Evolutionary conservation across 2,329 filamentous ascomycete species (phyloP).

Genomic region (Sclerotinia subarctica): DNA sequence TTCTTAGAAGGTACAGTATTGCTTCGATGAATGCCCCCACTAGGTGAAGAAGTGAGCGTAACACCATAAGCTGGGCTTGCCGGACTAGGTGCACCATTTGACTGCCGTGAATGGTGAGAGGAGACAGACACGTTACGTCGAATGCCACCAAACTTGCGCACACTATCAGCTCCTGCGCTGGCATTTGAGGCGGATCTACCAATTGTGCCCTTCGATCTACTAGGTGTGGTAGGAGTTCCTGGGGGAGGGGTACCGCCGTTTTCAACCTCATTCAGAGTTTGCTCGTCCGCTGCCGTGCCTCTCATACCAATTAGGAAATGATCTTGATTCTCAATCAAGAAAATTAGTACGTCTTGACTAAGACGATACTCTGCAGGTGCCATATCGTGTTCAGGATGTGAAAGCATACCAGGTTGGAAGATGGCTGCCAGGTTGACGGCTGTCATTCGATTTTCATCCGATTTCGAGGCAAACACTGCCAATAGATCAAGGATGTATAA

Average conservation of each 20-base stretch:
- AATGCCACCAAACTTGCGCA: slow-evolving; percentile 74
- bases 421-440: slow-evolving; percentile 93
- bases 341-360: slow-evolving; percentile 95
- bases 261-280: slow-evolving; percentile 60
- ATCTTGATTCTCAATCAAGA: slow-evolving; percentile 97
- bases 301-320: slow-evolving; percentile 98
- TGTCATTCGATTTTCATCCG: slow-evolving; percentile 95
- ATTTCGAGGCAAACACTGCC: slow-evolving; percentile 95
- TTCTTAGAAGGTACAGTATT: slow-evolving; percentile 93
- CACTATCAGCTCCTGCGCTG: slow-evolving; percentile 83
- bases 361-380: slow-evolving; percentile 88
- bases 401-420: slow-evolving; percentile 94
- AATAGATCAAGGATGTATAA: slow-evolving; percentile 95
- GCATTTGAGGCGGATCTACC: slow-evolving; percentile 80
- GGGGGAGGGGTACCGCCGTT: slow-evolving; percentile 63
- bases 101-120: slow-evolving; percentile 78
- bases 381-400: slow-evolving; percentile 93
- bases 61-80: slow-evolving; percentile 56
- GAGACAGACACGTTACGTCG: slow-evolving; percentile 89
- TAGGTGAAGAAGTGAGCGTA: slow-evolving; percentile 54
- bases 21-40: slow-evolving; percentile 65
- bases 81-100: slow-evolving; percentile 68
- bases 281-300: slow-evolving; percentile 91
- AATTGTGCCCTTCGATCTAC: slow-evolving; percentile 56
- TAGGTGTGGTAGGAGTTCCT: slow-evolving; percentile 48